Evolutionary conservation across 208 protist species (phyloP).

Genomic region (Leishmania mexicana): DNA sequence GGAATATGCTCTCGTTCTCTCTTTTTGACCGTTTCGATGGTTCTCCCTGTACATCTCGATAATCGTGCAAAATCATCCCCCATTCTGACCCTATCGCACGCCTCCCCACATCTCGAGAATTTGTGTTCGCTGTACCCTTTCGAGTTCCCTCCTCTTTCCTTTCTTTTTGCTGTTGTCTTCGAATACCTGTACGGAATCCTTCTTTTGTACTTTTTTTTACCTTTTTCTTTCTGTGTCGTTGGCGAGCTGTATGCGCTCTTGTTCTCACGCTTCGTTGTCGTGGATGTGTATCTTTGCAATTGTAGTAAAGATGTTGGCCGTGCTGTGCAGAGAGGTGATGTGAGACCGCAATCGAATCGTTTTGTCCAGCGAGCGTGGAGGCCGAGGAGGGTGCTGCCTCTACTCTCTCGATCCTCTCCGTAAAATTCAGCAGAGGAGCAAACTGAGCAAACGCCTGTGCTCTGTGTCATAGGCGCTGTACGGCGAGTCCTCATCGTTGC

Average conservation of each 20-base stretch:
- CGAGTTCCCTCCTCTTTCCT: background rate
- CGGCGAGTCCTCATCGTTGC: background rate
- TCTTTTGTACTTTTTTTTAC: background rate
- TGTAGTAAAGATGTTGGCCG: background rate
- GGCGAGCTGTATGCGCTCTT: background rate
- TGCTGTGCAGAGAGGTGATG: background rate
- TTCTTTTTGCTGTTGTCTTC: too few species aligned
- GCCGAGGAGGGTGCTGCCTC: background rate
- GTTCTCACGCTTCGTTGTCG: background rate
- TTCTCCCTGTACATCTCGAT: background rate
- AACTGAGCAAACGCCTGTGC: background rate
- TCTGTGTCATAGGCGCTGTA: background rate
- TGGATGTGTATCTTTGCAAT: background rate
- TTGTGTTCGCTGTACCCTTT: background rate
- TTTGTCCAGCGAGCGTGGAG: background rate
- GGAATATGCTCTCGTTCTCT: background rate
- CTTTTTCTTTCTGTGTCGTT: background rate
- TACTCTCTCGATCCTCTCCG: background rate
- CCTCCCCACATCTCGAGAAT: background rate
- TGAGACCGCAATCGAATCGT: background rate
- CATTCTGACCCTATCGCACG: background rate
- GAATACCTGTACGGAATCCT: conserved; percentile 1
- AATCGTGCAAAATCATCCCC: background rate
- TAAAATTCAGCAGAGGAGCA: background rate
- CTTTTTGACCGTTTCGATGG: background rate